Evolutionary conservation across 805 yeast genomes (phyloP), one percentile per base, ranked within the genome.

Genomic region (Kazachstania viticola): DNA sequence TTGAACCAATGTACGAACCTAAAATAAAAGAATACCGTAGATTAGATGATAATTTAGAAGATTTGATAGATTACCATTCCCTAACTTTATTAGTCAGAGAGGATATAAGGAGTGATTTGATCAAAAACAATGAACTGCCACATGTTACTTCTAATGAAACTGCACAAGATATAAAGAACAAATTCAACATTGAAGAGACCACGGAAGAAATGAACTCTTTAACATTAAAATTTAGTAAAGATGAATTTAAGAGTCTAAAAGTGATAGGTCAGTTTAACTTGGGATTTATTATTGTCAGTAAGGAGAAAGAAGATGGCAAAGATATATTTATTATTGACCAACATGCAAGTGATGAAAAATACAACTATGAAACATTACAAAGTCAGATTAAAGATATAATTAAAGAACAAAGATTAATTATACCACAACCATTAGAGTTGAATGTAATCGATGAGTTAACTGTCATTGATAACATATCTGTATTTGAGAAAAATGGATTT

Each of bases 341-440:
- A 55, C 99, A 91, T 60, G 98, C 98, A 1, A 81, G 94, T 42
- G 98, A 91, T 59, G 99, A 91, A 48, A 91, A 87, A 44, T 84
- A 48, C 61, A 91, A 91, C 54, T 91, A 83, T 60, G 98, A 91
- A 53, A 63, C 61, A 30, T 56, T 80, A 12, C 75, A 72, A 42
- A 54, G 60, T 13, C 75, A 71, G 42, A 53, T 60, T 12, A 64
- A 63, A 3, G 71, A 80, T 0, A 58, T 61, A 0, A 73, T 87
- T 40, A 68, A 72, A 28, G 65, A 68, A 27, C 96, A 91, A 55
- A 74, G 75, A 2, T 60, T 91, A 30, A 82, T 88, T 5, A 50
- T 51, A 0, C 77, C 80, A 0, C 60, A 64, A 14, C 41, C 41
- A 4, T 48, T 88, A 8, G 80, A 81, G 27, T 57, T 91, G 28